Evolutionary conservation across 2,329 filamentous ascomycete genomes (phyloP), one percentile per base, ranked within the genome.

Genomic region (Talaromyces marneffei): DNA sequence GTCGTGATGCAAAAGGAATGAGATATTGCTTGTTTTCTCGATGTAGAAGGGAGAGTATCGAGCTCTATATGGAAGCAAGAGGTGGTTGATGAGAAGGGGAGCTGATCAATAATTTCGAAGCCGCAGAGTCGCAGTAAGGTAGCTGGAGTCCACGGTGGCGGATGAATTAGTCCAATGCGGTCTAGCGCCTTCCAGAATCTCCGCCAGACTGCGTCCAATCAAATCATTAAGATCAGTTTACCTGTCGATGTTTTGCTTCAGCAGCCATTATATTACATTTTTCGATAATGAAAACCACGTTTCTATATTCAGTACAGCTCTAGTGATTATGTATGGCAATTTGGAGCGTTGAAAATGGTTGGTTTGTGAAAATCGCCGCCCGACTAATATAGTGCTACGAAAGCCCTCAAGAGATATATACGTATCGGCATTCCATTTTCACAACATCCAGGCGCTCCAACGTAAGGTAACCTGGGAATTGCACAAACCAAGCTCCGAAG

Each of bases 121-220:
- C 35, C 29, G 29, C 29, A 6, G 27, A 20, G 23, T 48, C 10
- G 20, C 39, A 14, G 42, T n/a, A 46, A 46, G 42, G 44, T 42
- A 42, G 31, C n/a, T n/a, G n/a, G 16, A 46, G 39, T 52, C 39
- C 52, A 8, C 58, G 60, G 60, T 62, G 60, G 60, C 60, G 60
- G 60, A 59, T 42, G 20, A 44, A 59, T 40, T 54, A 44, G 31
- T 53, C 60, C 7, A 33, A 53, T 62, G 9, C 27, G 48, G 55
- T 55, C 60, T 62, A 62, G 60, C 37, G 60, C 39, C 27, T 55
- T 62, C 54, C 37, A 55, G 60, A 62, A 59, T 8, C 42, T 44
- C 35, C 37, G 35, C 35, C 20, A 16, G 37, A 18, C 16, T 18
- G 10, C 27, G 35, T 4, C 57, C 57, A 54, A 37, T 54, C 18